Evolutionary conservation across 2,329 filamentous ascomycete species (phyloP).

Genomic region (Neofusicoccum kwambonambiense): DNA sequence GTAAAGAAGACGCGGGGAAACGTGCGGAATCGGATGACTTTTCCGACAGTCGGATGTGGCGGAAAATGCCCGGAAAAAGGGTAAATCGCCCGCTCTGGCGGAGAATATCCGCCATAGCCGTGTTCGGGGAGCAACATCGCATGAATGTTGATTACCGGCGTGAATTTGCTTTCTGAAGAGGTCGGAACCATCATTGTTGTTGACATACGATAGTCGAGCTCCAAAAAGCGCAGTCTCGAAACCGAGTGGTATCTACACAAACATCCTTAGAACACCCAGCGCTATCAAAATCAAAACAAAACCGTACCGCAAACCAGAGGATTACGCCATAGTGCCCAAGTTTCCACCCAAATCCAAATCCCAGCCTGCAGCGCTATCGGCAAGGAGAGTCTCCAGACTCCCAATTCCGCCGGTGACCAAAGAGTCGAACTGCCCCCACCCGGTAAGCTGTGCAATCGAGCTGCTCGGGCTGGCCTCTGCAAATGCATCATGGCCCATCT

Average conservation of each 20-base stretch:
- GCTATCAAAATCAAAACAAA: background rate
- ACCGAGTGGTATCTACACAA: background rate
- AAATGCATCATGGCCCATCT: background rate
- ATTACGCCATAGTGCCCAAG: too few relatives aligned
- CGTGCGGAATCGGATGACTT: constrained; percentile 2
- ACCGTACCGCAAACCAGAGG: too few relatives aligned
- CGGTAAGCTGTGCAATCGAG: constrained; percentile 35
- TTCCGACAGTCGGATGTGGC: background rate
- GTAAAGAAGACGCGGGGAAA: background rate
- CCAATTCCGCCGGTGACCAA: constrained; percentile 25
- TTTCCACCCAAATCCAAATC: background rate
- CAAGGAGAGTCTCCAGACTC: constrained; percentile 3
- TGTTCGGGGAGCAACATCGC: too few relatives aligned
- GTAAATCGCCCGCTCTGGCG: background rate
- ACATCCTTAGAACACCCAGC: background rate
- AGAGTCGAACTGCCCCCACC: constrained; percentile 40
- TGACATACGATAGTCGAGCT: too few relatives aligned
- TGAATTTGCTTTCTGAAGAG: too few relatives aligned
- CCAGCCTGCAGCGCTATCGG: background rate
- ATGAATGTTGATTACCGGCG: too few relatives aligned
- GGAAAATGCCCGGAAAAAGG: background rate
- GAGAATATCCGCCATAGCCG: background rate
- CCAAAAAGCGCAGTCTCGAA: too few relatives aligned
- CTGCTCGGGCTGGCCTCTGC: constrained; percentile 21
- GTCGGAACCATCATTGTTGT: too few relatives aligned